Base-by-base conservation (phyloP, 2,329 filamentous ascomycete genomes). In the Neopestalotiopsis rosae region DNA sequence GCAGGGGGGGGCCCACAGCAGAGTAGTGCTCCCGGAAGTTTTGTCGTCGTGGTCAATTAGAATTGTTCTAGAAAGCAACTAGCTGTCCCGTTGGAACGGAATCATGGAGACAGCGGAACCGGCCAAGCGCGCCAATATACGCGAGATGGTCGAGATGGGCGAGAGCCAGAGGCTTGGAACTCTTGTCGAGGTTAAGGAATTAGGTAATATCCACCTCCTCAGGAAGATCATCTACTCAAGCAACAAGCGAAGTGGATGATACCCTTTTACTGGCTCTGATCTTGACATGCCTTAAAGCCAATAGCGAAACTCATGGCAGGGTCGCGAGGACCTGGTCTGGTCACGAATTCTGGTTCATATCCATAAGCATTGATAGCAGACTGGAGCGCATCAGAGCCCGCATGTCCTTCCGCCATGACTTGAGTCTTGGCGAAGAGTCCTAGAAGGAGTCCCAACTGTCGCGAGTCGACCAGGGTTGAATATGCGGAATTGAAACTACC, bases 31-130 rank as follows among this genome's bases (percentile, higher is more conserved):
- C 14, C 45, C 45, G 45, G 45, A 52, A 52, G 45, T n/a, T 52
- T 52, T 52, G 45, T 38, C 32, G 34, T 58, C 32, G 64, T 65
- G 24, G 45, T 49, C n/a, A 28, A 49, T 57, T 30, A 56, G 45
- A 66, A 66, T n/a, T 49, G n/a, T 66, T 56, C 45, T 58, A 52
- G 61, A 64, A 64, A 64, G 24, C 61, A 64, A 64, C 61, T 45
- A 64, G 40, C 17, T 45, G 61, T 52, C 40, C 59, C 40, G 28
- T 24, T 28, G 42, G 61, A 14, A 64, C 42, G 30, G 61, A 24
- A 45, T 28, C 38, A 45, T 49, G 20, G 34, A 49, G 40, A 14
- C 34, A 49, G 61, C 28, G 40, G 61, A 40, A 28, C 61, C 61
- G 28, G 24, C n/a, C 40, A 49, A 64, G 40, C n/a, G 20, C 59